Conservation (phyloP, 768 basidiomycete species). For the Trametes meyenii region DNA sequence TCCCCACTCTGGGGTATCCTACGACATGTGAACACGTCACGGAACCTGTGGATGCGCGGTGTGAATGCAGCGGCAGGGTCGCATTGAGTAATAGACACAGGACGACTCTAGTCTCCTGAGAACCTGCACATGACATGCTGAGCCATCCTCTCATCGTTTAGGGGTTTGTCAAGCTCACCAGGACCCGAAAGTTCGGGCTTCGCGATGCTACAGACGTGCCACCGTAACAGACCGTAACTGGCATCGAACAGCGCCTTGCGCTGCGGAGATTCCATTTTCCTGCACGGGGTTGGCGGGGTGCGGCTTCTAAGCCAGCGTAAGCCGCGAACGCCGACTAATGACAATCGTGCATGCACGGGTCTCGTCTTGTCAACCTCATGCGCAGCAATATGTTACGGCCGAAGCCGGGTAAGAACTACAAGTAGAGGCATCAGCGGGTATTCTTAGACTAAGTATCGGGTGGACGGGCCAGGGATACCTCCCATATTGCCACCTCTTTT, state of each 20-base stretch:
- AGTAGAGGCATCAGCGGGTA: slow-evolving; percentile 4
- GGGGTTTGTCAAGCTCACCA: slow-evolving; percentile 20
- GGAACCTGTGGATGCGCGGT: slow-evolving; percentile 10
- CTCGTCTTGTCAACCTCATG: too few species aligned
- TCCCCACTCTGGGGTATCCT: not conserved
- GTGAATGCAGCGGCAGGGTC: slow-evolving; percentile 7
- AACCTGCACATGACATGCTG: slow-evolving; percentile 18
- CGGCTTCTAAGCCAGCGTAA: not conserved
- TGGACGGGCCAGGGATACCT: slow-evolving; percentile 11
- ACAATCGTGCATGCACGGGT: not conserved
- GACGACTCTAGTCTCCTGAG: slow-evolving; percentile 8
- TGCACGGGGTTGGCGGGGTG: not conserved
- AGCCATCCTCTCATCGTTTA: slow-evolving; percentile 21
- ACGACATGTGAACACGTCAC: slow-evolving; percentile 21
- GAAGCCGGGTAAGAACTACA: not conserved
- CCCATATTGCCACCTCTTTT: slow-evolving; percentile 1
- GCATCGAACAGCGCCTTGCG: not conserved
- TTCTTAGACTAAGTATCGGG: not conserved
- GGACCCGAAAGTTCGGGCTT: slow-evolving; percentile 13
- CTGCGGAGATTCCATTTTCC: slow-evolving; percentile 7
- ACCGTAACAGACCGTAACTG: not conserved
- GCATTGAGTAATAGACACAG: slow-evolving; percentile 23
- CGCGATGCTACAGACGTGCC: slow-evolving; percentile 12
- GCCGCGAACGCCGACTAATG: not conserved
- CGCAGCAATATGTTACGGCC: not conserved